These are phyloP conservation scores for Thermothelomyces thermophilus DNA, from an alignment of 2,329 filamentous ascomycete genomes.

Conservation along the genomic window DNA sequence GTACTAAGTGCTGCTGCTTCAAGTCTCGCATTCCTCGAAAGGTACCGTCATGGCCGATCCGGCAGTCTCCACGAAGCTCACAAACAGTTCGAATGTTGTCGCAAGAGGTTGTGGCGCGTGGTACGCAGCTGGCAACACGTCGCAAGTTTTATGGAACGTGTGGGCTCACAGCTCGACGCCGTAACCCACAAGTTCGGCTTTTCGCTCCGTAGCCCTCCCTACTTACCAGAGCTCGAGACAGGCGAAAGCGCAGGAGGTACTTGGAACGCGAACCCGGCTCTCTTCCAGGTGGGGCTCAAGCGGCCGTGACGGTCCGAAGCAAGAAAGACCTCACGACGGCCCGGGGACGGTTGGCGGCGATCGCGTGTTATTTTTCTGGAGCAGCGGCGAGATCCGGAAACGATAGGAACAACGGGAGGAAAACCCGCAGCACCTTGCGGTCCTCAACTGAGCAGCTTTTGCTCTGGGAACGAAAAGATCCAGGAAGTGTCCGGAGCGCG, in stretches of 20 bases:
- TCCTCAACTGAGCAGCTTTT: too few species aligned
- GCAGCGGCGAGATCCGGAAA: conserved; percentile 1
- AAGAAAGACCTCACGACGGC: conserved; percentile 1
- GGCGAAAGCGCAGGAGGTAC: neutral
- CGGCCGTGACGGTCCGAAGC: conserved; percentile 13
- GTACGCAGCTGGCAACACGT: neutral
- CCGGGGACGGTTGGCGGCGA: conserved; percentile 10
- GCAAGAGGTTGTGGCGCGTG: neutral
- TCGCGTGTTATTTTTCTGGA: conserved; percentile 14
- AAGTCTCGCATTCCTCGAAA: neutral
- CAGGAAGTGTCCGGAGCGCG: neutral
- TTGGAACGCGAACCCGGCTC: neutral
- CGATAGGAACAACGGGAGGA: neutral
- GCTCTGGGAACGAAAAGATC: neutral
- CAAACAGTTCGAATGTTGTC: neutral
- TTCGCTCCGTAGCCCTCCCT: conserved; percentile 2
- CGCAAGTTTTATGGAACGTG: neutral
- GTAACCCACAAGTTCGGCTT: neutral
- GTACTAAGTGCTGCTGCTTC: neutral
- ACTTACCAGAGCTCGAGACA: neutral
- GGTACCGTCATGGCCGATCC: neutral
- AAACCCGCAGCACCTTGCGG: neutral
- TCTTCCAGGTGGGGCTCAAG: conserved; percentile 6
- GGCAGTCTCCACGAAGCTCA: neutral
- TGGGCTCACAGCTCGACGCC: neutral